Base-by-base conservation (phyloP, 2,329 filamentous ascomycete genomes). In the Microascus cirrosus region DNA sequence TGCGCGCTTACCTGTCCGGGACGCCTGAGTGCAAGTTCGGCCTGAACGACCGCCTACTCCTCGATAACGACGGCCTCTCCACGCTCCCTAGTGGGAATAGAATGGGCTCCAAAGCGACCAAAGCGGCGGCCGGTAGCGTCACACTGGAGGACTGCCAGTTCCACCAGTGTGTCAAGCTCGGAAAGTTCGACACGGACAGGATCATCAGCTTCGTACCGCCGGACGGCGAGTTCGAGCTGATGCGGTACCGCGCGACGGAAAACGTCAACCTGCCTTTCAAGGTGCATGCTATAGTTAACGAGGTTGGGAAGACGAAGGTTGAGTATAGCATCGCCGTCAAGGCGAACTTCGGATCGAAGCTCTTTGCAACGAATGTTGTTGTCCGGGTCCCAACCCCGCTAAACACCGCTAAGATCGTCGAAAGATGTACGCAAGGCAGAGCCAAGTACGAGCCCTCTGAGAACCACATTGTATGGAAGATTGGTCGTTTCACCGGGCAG, bases 21-120 rank as follows among this genome's bases (percentile, higher is more conserved):
- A 99, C 92, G 1, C 94, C 94, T 10, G 94, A 99, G 74, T 99
- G 94, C 82, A 99, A 99, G 72, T 99, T 99, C 66, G 94, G 94
- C 7, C 85, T 99, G 50, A 99, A 99, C 71, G 94, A 99, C 71
- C 86, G 94, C 8, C 79, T 99, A 3, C 82, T 97, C 1, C 81
- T 99, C n/a, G 94, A 96, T 67, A 83, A 84, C 58, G 82, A 89
- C 68, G 81, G 83, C 56, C 55, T 57, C n/a, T 73, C 89, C 53
- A 81, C 81, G 51, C 76, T 87, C 6, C 84, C 85, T 24, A 86
- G 84, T 59, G 90, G 90, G 4, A 94, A 94, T 66, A 79, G 84
- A 61, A 83, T 86, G 67, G 89, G 86, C 58, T 87, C 86, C 61
- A 96, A 96, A 72, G 90, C 92, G 34, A 96, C 94, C 45, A 93